Evolutionary conservation across 1,139 yeast genomes (phyloP), one percentile per base, ranked within the genome.

Genomic region (Suhomyces coccinellae): DNA sequence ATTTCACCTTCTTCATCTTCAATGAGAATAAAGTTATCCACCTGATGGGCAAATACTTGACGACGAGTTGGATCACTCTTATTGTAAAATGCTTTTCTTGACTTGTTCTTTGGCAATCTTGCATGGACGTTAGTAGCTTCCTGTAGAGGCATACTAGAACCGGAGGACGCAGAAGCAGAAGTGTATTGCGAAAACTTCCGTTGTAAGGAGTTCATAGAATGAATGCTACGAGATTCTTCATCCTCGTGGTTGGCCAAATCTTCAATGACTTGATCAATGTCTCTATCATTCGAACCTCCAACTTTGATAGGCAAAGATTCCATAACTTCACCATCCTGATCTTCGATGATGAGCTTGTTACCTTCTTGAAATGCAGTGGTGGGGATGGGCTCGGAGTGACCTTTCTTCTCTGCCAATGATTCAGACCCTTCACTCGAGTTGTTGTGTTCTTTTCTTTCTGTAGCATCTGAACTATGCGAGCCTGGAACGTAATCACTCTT

Each of bases 1-100:
- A 93, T 82, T 55, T 93, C 98, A 53, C 99, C 99, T 31, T 90
- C 96, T 38, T 80, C 89, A 59, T 90, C 87, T 63, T 93, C 99
- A 51, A 93, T 85, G 49, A 90, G 76, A 46, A 93, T 80, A 51
- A 83, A 74, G 58, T 89, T 82, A 58, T 85, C 95, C 40, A 73
- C 61, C 59, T 72, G 77, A 57, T 73, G 76, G 7, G 78, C 79
- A 58, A 51, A 73, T 10, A 71, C 73, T 52, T 68, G 71, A 24
- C 67, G 61, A 39, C 61, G 69, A 20, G 55, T 56, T 9, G 70
- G 66, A 48, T 65, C 73, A 38, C 53, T 55, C 51, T 65, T 71
- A 35, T 56, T 64, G 47, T 60, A 65, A 47, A 45, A 69, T 13
- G 63, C 67, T 48, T 56, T 60, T 47, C 59, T 61, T n/a, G 50